These are phyloP conservation scores for Hypoxylon fragiforme DNA, from an alignment of 495 filamentous ascomycete species.

Conservation along the genomic window DNA sequence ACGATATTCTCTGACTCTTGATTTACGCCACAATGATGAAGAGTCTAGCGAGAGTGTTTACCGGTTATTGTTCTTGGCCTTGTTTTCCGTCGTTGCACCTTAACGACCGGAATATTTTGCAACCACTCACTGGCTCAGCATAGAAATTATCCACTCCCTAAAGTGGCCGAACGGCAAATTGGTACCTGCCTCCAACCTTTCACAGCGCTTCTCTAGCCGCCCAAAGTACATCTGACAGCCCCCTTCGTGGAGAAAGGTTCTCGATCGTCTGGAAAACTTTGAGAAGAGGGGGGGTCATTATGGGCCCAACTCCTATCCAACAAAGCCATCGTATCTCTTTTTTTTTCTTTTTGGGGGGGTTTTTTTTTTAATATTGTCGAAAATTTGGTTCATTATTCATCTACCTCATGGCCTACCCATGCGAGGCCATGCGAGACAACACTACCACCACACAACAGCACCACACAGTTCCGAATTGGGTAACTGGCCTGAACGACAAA, in stretches of 20 bases:
- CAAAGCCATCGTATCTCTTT: no score
- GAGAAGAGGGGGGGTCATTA: slow-evolving; percentile 22
- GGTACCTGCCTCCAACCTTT: slow-evolving; percentile 45
- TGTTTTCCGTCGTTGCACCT: slow-evolving; percentile 36
- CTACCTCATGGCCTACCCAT: slow-evolving; percentile 29
- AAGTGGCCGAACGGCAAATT: slow-evolving; percentile 40
- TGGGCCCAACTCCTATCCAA: slow-evolving; percentile 16
- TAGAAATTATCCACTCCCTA: slow-evolving; percentile 40
- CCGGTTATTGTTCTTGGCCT: slow-evolving; percentile 37
- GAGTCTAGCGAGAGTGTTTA: slow-evolving; percentile 34
- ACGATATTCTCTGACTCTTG: slow-evolving; percentile 1
- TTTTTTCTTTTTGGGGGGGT: no score
- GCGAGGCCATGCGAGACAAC: slow-evolving; percentile 31
- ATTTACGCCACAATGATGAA: slow-evolving; percentile 32
- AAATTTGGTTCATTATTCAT: slow-evolving; percentile 28
- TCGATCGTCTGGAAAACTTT: slow-evolving; percentile 32
- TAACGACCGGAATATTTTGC: slow-evolving; percentile 42
- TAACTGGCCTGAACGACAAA: slow-evolving; percentile 23
- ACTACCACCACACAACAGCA: slow-evolving; percentile 24
- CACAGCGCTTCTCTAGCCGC: slow-evolving; percentile 51
- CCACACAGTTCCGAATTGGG: slow-evolving; percentile 5
- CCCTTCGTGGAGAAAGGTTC: slow-evolving; percentile 35
- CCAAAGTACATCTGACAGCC: slow-evolving; percentile 34
- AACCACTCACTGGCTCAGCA: slow-evolving; percentile 35
- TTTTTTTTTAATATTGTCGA: slow-evolving; percentile 6